Evolutionary conservation across 441 rosid genomes (phyloP).

Genomic region (Jatropha podagrica): DNA sequence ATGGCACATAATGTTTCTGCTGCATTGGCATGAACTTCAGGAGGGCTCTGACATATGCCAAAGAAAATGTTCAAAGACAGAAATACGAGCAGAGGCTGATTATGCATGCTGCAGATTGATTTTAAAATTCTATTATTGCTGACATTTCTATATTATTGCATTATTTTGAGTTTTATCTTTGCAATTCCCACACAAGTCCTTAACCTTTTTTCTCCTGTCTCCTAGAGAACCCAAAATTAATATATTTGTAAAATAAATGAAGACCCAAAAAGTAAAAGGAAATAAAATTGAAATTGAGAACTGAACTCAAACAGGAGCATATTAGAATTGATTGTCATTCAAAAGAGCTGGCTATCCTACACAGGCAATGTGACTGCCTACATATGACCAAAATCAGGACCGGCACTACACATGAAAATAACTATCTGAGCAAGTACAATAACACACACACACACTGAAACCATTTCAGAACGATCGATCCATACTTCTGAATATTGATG

Average conservation of each 20-base stretch:
- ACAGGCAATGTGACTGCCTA: not conserved
- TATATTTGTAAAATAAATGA: not conserved
- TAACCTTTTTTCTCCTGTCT: not conserved
- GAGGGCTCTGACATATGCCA: conserved; percentile 55
- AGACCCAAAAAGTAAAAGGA: not conserved
- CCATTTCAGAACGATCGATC: too few relatives aligned
- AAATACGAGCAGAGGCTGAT: not conserved
- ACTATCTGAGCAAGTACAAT: not conserved
- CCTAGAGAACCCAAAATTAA: not conserved
- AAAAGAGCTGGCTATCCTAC: not conserved
- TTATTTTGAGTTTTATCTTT: too few relatives aligned
- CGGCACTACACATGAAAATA: not conserved
- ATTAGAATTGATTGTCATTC: not conserved
- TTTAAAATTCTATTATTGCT: not conserved
- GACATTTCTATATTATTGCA: not conserved
- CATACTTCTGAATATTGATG: too few relatives aligned
- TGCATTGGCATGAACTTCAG: conserved; percentile 93
- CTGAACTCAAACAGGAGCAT: not conserved
- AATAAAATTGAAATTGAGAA: not conserved
- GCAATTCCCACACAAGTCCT: too few relatives aligned
- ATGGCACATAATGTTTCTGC: conserved; percentile 96
- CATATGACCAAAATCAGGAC: not conserved
- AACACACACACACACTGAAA: not conserved
- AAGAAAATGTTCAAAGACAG: conserved; percentile 33
- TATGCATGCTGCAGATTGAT: not conserved